A percentile compares a stretch with the other conserved stretches of the same genome.
phyloP scores from a whole-genome alignment of 495 filamentous ascomycete genomes.

The Lepidopterella palustris region DNA sequence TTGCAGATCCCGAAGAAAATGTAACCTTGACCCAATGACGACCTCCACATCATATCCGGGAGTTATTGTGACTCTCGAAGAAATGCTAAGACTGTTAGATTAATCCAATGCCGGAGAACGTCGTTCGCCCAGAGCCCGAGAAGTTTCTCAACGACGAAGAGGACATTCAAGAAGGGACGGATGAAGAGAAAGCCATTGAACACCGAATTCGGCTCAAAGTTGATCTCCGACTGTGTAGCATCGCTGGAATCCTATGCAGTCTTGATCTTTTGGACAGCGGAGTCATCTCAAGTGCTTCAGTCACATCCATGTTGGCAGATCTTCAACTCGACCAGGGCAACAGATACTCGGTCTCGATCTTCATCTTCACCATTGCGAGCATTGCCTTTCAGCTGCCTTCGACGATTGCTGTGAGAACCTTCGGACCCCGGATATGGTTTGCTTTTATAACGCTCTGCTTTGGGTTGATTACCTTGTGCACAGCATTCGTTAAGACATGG shows the following conservation, averaged over 20 bases:
- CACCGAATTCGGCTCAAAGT: constrained; percentile 53
- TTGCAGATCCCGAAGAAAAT: too few relatives aligned
- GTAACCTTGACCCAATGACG: neutral
- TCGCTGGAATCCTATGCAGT: constrained; percentile 66
- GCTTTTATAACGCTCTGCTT: constrained; percentile 60
- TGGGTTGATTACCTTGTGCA: constrained; percentile 65
- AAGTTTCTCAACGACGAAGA: neutral
- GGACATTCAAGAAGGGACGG: neutral
- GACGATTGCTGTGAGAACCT: constrained; percentile 60
- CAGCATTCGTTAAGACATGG: constrained; percentile 65
- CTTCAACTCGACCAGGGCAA: constrained; percentile 55
- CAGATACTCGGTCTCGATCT: constrained; percentile 65
- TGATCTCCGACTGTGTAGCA: constrained; percentile 67
- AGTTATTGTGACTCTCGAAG: neutral
- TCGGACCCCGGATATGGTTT: constrained; percentile 67
- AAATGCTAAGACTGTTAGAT: neutral
- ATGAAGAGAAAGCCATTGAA: constrained; percentile 21
- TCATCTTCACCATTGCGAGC: constrained; percentile 71
- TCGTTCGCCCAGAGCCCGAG: neutral
- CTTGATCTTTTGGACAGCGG: constrained; percentile 68
- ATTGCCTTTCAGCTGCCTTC: constrained; percentile 71
- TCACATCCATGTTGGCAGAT: constrained; percentile 66
- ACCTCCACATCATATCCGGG: neutral
- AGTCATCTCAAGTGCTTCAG: constrained; percentile 70
- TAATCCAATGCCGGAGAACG: neutral